These are phyloP conservation scores for Suhomyces bokatorum DNA, from an alignment of 1,139 yeast genomes.

Conservation along the genomic window DNA sequence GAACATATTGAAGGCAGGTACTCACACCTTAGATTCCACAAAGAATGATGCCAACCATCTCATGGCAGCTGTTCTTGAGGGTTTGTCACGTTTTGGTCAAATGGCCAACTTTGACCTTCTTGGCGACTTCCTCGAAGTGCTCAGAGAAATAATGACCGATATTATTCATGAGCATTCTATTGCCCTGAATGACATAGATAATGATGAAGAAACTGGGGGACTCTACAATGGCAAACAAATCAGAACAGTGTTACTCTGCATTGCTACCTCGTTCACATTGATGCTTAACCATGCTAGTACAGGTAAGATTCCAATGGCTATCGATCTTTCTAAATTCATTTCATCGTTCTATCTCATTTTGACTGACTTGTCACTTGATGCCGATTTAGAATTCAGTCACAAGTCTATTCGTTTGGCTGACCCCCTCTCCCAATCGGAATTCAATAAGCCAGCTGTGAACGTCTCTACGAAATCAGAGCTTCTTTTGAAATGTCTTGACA, in stretches of 20 bases:
- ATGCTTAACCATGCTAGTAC: conserved; percentile 70
- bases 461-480: conserved; percentile 89
- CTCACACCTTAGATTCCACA: conserved; percentile 22
- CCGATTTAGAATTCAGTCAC: conserved; percentile 84
- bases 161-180: conserved; percentile 36
- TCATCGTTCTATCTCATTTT: conserved; percentile 69
- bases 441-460: conserved; percentile 68
- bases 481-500: conserved; percentile 73
- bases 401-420: conserved; percentile 77
- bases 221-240: conserved; percentile 37
- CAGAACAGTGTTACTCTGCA: conserved; percentile 78
- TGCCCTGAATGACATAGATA: conserved; percentile 15
- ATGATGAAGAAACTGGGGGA: conserved; percentile 31
- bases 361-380: conserved; percentile 69
- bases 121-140: conserved; percentile 88
- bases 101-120: conserved; percentile 89
- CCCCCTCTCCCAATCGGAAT: conserved; percentile 48
- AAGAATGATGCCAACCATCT: conserved; percentile 54
- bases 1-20: conserved; percentile 63
- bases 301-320: conserved; percentile 53
- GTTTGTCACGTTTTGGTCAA: conserved; percentile 85
- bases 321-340: conserved; percentile 71
- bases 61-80: conserved; percentile 88
- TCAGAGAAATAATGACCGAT: conserved; percentile 72
- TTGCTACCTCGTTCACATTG: conserved; percentile 84